phyloP scores from a whole-genome alignment of 768 basidiomycete genomes.

The Clitopilus passeckerianus region DNA sequence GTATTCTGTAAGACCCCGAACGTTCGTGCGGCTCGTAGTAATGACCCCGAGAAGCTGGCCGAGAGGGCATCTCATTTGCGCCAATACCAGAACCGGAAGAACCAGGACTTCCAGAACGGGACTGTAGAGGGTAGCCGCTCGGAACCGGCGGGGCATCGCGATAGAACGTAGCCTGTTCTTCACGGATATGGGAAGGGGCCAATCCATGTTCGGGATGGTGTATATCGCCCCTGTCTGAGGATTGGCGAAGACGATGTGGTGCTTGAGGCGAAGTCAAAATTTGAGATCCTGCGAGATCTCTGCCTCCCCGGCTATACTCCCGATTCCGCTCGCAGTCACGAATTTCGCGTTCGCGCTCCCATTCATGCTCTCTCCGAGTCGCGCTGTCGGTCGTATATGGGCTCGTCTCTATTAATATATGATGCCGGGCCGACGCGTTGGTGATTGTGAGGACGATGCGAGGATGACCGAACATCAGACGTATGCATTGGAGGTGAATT shows the following conservation, averaged over 20 bases:
- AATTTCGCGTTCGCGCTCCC: slow-evolving; percentile 39
- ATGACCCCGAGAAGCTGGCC: slow-evolving; percentile 47
- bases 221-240: slow-evolving; percentile 22
- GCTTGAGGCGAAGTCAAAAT: slow-evolving; percentile 37
- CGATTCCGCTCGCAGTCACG: slow-evolving; percentile 24
- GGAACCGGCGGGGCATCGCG: slow-evolving; percentile 23
- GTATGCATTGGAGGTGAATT: slow-evolving; percentile 31
- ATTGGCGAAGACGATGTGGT: slow-evolving; percentile 27
- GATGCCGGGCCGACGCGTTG: slow-evolving; percentile 64
- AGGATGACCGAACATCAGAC: slow-evolving; percentile 25
- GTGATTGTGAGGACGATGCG: slow-evolving; percentile 52
- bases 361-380: slow-evolving; percentile 34
- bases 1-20: slow-evolving; percentile 44
- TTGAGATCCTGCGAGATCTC: slow-evolving; percentile 21
- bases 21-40: slow-evolving; percentile 44
- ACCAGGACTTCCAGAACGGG: slow-evolving; percentile 56
- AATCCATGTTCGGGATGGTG: slow-evolving; percentile 19
- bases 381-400: slow-evolving; percentile 40
- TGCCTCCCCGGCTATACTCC: slow-evolving; percentile 18
- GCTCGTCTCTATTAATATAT: slow-evolving; percentile 49
- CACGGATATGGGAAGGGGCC: slow-evolving; percentile 24
- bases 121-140: slow-evolving; percentile 30
- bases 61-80: slow-evolving; percentile 38
- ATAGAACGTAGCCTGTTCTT: slow-evolving; percentile 32
- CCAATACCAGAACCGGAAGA: slow-evolving; percentile 38